phyloP scores from a whole-genome alignment of 345 rosid species.

The Abelmoschus esculentus region DNA sequence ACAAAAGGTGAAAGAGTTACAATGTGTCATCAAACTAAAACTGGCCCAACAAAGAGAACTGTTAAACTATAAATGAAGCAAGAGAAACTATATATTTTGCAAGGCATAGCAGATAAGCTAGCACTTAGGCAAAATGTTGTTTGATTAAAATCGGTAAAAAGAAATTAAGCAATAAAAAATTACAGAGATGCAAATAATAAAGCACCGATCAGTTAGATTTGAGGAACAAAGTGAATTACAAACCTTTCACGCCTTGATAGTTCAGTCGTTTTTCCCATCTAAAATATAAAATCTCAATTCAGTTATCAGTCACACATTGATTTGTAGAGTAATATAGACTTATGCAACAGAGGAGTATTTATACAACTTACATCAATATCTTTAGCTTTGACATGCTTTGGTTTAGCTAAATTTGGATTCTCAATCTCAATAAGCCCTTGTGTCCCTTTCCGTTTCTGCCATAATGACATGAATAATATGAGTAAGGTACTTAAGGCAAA shows the following conservation, averaged over 20 bases:
- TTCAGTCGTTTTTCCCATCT: conserved; percentile 74
- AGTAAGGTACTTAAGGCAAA: neutral
- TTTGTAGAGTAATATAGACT: neutral
- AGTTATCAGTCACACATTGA: neutral
- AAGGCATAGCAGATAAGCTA: neutral
- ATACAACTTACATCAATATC: conserved; percentile 47
- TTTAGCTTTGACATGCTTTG: conserved; percentile 57
- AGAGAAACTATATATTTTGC: neutral
- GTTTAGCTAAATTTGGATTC: conserved; percentile 73
- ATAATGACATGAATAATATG: neutral
- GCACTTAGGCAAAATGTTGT: neutral
- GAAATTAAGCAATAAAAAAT: neutral
- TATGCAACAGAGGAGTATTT: neutral
- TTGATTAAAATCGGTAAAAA: neutral
- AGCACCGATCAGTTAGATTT: conserved; percentile 6
- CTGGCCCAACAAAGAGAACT: neutral
- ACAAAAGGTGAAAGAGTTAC: neutral
- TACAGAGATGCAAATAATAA: neutral
- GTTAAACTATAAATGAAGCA: neutral
- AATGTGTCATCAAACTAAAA: neutral
- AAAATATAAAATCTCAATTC: conserved; percentile 7
- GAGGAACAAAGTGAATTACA: conserved; percentile 13
- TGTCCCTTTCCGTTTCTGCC: conserved; percentile 72
- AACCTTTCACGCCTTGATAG: conserved; percentile 99
- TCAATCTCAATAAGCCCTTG: conserved; percentile 74